A percentile compares a stretch with the other conserved stretches of the same genome.
Conservation (phyloP, 116 monocot species). For the Trichopus zeylanicus region DNA sequence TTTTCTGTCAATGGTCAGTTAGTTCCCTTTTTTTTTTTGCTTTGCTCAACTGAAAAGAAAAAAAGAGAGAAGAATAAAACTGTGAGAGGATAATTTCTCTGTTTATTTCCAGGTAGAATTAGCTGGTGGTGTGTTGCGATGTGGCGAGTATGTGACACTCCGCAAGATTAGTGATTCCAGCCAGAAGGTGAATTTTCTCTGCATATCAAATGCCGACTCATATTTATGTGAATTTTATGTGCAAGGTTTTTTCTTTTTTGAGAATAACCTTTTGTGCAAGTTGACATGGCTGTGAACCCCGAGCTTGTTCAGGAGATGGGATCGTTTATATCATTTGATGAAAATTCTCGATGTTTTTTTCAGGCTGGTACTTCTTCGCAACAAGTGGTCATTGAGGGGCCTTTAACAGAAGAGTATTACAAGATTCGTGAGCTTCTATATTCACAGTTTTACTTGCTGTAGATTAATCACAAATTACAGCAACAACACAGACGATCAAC, state of each 20-base stretch:
- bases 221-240: too few relatives aligned
- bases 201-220: background rate
- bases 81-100: conserved; percentile 1
- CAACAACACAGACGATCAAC: background rate
- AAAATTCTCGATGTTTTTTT: background rate
- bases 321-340: background rate
- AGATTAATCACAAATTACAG: conserved; percentile 3
- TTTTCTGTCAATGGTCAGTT: too few relatives aligned
- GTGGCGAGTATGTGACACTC: conserved; percentile 82
- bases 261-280: too few relatives aligned
- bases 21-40: too few relatives aligned
- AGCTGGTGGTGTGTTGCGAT: conserved; percentile 77
- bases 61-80: too few relatives aligned
- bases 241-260: too few relatives aligned
- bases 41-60: too few relatives aligned
- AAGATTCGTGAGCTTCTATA: conserved; percentile 81
- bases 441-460: conserved; percentile 86
- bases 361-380: conserved; percentile 65
- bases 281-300: too few relatives aligned
- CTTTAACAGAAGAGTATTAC: conserved; percentile 88
- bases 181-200: conserved; percentile 44
- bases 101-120: conserved; percentile 65
- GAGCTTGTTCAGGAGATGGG: too few relatives aligned
- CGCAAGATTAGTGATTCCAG: conserved; percentile 71
- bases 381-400: conserved; percentile 86